Percentiles rank a stretch among this genome's conserved stretches.
Conservation (phyloP, 805 yeast genomes). For the Kodamaea jinghongensis region DNA sequence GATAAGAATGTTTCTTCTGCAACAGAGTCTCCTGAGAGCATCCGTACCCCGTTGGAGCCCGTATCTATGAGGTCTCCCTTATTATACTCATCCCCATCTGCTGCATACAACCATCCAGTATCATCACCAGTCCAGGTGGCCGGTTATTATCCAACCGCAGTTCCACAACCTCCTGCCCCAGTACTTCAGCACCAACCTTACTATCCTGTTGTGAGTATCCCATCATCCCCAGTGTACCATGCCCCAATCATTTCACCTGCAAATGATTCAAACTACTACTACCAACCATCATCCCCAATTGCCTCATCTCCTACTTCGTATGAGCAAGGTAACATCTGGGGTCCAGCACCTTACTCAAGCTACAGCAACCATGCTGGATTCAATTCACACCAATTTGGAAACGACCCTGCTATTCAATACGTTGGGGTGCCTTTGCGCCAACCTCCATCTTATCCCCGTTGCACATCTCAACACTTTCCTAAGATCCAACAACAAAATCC, state of each 20-base stretch:
- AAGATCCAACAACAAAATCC: conserved; percentile 1
- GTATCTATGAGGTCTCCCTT: conserved; percentile 5
- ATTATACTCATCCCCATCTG: conserved; percentile 5
- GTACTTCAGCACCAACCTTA: conserved; percentile 1
- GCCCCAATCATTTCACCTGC: conserved; percentile 5
- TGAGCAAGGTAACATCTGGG: conserved; percentile 22
- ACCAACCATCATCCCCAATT: conserved; percentile 24
- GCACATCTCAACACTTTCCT: conserved; percentile 4
- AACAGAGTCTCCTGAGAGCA: conserved; percentile 6
- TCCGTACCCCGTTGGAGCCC: conserved; percentile 4
- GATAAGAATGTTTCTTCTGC: conserved; percentile 9
- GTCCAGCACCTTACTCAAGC: conserved; percentile 17
- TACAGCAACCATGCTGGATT: conserved; percentile 9
- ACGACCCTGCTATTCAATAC: conserved; percentile 21
- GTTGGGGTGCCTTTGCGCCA: conserved; percentile 15
- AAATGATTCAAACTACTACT: conserved; percentile 12
- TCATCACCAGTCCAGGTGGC: conserved; percentile 10
- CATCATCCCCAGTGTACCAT: conserved; percentile 20
- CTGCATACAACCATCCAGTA: conserved; percentile 6
- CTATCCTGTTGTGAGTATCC: conserved; percentile 14
- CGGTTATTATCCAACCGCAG: conserved; percentile 3
- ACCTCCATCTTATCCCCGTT: conserved; percentile 2
- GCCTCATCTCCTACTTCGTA: conserved; percentile 25
- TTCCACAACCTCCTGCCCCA: neutral
- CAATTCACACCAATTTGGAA: conserved; percentile 3